These are phyloP conservation scores for Furcasterigmium furcatum DNA, from an alignment of 2,329 filamentous ascomycete species.

Conservation along the genomic window DNA sequence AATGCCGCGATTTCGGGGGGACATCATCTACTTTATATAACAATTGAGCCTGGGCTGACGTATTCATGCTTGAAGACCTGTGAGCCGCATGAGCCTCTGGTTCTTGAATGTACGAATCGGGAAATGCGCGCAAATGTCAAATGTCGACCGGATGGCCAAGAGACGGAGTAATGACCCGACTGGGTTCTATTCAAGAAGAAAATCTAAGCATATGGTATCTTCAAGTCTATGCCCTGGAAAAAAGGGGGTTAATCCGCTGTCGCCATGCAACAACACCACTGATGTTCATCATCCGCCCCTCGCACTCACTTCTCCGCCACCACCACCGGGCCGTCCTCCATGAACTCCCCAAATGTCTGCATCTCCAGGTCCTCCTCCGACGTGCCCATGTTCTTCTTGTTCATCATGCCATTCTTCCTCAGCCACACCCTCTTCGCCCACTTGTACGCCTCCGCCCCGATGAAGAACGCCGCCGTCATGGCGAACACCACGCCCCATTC, in stretches of 20 bases:
- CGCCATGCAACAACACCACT: background rate
- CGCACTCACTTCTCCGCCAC: background rate
- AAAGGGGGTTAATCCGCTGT: no score
- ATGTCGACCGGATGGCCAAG: no score
- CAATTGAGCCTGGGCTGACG: no score
- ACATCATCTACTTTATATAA: no score
- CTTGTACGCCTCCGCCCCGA: constrained; percentile 65
- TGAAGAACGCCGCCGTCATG: constrained; percentile 52
- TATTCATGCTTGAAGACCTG: no score
- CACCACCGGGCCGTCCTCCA: background rate
- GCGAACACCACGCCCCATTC: constrained; percentile 66
- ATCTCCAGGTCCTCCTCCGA: constrained; percentile 3
- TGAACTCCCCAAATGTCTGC: constrained; percentile 1
- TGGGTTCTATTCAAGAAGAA: no score
- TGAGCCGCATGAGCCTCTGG: no score
- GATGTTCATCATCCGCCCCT: background rate
- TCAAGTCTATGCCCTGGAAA: no score
- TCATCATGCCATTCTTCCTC: constrained; percentile 20
- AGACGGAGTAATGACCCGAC: no score
- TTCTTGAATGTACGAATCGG: no score
- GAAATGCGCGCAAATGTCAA: no score
- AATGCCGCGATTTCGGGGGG: no score
- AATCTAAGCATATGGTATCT: background rate
- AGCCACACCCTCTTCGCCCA: constrained; percentile 59
- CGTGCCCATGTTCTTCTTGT: background rate